Base-by-base conservation (phyloP, 306 rosid genomes). In the Rubus parviflorus region DNA sequence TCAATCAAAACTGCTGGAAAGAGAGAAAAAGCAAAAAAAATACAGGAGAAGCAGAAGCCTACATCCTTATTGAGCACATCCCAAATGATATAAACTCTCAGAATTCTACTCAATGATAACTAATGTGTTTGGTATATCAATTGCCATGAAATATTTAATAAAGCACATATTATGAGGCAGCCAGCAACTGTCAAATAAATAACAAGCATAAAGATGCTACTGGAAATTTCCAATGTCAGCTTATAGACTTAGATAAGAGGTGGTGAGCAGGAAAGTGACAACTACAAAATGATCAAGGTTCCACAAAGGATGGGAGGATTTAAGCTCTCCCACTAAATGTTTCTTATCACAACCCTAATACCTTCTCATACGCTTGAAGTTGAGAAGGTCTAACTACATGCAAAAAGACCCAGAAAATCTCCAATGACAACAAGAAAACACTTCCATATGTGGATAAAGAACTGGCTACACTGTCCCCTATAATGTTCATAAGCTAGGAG, bases 1-100 rank as follows among this genome's bases (percentile, higher is more conserved):
- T 82, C 60, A 72, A 19, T 12, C 37, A 73, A 53, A 47, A 66
- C 45, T 43, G 17, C 67, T 38, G 52, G 49, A 60, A n/a, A 67
- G 40, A 38, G 43, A 15, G 11, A 47, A 62, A 2, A 53, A 9
- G 3, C 48, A 45, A 13, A 4, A 4, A 47, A 53, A 7, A 49
- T n/a, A 43, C 8, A 30, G 0, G 2, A 64, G 9, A 46, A 25
- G 41, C 43, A 37, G 10, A 73, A 12, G 17, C 56, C 6, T 0
- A 7, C 51, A 70, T 47, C 38, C 20, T 41, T 20, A 73, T 4
- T 13, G 15, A 73, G 19, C 69, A 58, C 57, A 60, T 23, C 69
- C 14, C 15, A 6, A 22, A 22, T 48, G 60, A 41, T 17, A 48
- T 23, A 4, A 3, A 70, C 43, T 30, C 25, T 1, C 1, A 4